Percentiles rank a stretch among this genome's conserved stretches.
These are phyloP conservation scores for Schizochytrium sp. DNA, from an alignment of 108 stramenopile genomes.

Conservation along the genomic window DNA sequence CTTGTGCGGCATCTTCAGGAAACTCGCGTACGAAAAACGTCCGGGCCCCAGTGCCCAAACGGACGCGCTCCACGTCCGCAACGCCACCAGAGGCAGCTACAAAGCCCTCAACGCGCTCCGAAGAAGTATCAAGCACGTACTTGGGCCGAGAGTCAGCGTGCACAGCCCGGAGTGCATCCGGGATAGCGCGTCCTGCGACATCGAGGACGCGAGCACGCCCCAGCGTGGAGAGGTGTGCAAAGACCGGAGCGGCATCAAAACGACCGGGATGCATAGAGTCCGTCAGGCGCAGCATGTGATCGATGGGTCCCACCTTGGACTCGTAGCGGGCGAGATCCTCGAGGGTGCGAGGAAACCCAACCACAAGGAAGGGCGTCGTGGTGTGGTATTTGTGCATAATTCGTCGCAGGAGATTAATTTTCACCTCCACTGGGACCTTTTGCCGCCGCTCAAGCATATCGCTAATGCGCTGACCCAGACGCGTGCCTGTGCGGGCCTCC, in stretches of 20 bases:
- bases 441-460: constrained; percentile 74
- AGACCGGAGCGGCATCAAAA: background rate
- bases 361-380: constrained; percentile 65
- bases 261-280: background rate
- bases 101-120: background rate
- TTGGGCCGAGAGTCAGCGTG: background rate
- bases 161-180: background rate
- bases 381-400: constrained; percentile 35
- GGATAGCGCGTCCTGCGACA: background rate
- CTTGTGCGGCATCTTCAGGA: background rate
- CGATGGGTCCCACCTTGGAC: constrained; percentile 61
- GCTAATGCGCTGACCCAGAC: constrained; percentile 68
- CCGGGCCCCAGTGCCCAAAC: background rate
- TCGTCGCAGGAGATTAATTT: constrained; percentile 56
- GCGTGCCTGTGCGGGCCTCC: constrained; percentile 67
- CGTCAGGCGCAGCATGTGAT: constrained; percentile 61
- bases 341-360: constrained; percentile 68
- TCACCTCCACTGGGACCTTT: constrained; percentile 64
- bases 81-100: background rate
- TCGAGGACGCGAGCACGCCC: background rate
- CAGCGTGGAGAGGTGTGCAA: background rate
- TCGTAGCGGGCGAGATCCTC: constrained; percentile 65
- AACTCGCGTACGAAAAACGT: background rate
- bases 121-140: background rate
- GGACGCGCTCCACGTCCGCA: background rate